These are phyloP conservation scores for Xylariaceae sp. DNA, from an alignment of 2,329 filamentous ascomycete genomes.

Conservation along the genomic window DNA sequence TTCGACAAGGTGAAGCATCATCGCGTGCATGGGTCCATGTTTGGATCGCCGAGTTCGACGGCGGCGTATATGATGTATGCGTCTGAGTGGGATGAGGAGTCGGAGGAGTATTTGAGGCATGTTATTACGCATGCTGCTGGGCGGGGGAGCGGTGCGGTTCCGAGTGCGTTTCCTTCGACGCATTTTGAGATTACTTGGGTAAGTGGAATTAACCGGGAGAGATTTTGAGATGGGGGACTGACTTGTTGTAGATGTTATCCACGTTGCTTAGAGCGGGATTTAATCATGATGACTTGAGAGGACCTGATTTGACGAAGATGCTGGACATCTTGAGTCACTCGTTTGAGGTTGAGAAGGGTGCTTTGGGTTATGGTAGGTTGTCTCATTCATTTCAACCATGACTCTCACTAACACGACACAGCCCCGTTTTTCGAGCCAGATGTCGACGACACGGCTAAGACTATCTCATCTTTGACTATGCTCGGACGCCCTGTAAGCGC, in stretches of 20 bases:
- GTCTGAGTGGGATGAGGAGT: slow-evolving; percentile 21
- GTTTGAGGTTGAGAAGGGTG: slow-evolving; percentile 19
- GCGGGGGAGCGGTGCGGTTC: slow-evolving; percentile 19
- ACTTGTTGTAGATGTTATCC: slow-evolving; percentile 14
- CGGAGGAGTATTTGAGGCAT: slow-evolving; percentile 21
- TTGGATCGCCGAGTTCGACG: slow-evolving; percentile 38
- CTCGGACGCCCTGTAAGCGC: slow-evolving; percentile 19
- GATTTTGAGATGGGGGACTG: background rate
- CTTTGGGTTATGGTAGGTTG: slow-evolving; percentile 22
- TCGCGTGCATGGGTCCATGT: slow-evolving; percentile 31
- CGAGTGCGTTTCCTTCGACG: slow-evolving; percentile 22
- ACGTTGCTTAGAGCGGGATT: slow-evolving; percentile 18
- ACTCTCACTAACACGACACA: slow-evolving; percentile 11
- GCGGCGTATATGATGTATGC: slow-evolving; percentile 30
- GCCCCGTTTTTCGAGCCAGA: slow-evolving; percentile 19
- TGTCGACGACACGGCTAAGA: slow-evolving; percentile 23
- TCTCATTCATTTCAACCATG: background rate
- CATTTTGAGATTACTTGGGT: slow-evolving; percentile 23
- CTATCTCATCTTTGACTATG: slow-evolving; percentile 18
- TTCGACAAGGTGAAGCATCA: slow-evolving; percentile 35
- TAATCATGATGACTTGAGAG: slow-evolving; percentile 12
- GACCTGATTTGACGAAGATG: slow-evolving; percentile 17
- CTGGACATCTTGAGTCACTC: slow-evolving; percentile 18
- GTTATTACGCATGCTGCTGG: slow-evolving; percentile 18
- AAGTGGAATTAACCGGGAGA: background rate